Base-by-base conservation (phyloP, 441 rosid species). In the Syzygium syzygioides region DNA sequence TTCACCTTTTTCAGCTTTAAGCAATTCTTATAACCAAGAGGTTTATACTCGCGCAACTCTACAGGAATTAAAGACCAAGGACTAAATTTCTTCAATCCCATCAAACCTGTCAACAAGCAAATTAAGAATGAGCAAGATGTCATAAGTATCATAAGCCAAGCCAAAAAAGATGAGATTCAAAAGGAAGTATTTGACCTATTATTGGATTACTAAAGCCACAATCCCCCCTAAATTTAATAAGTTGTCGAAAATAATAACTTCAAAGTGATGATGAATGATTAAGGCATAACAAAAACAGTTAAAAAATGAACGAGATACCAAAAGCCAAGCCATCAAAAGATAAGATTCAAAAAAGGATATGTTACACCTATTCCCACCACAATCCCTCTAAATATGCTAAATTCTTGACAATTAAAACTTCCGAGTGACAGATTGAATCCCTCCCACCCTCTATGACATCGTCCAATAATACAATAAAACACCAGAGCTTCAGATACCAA, bases 51-150 rank as follows among this genome's bases (percentile, higher is more conserved):
- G 59, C 85, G 85, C 56, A 87, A 88, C 83, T 87, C 92, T 87
- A 55, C 45, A 60, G 52, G 76, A 83, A 41, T 88, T 85, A 86
- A 91, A 92, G 57, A 88, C 59, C 85, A 90, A 55, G 84, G 79
- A 53, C 87, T 60, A 85, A 86, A 90, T 85, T 53, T 90, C 90
- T 90, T 85, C 92, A 89, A 90, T 90, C 88, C 89, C 95, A 94
- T 93, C 84, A 92, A 93, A 91, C 86, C 59, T 85, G 8, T 88
- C 53, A 86, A 66, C 84, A 54, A 80, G 80, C 62, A 41, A 62
- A 88, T 76, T 41, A 76, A 76, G 50, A 76, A 76, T 76, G 83
- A 76, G 37, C 52, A 37, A 76, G n/a, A 76, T 41, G 83, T 76
- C 52, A 76, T 41, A 71, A 76, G 52, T 41, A 52, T 76, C 52